A percentile compares a stretch with the other conserved stretches of the same genome.
Evolutionary conservation across 1,284 basidiomycete genomes (phyloP).

Genomic region (Hortiboletus rubellus): DNA sequence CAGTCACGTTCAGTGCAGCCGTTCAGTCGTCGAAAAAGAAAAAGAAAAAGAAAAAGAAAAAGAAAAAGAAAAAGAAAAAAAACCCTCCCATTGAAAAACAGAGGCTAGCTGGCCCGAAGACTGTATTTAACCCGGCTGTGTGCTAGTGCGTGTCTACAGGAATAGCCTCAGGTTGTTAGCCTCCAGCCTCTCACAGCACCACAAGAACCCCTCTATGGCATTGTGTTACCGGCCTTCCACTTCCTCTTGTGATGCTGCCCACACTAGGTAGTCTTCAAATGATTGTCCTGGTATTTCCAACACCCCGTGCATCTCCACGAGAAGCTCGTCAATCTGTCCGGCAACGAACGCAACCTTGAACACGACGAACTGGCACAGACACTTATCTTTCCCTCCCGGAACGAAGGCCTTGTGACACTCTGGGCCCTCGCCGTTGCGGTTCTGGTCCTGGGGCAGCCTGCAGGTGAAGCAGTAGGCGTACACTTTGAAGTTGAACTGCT

Average conservation of each 20-base stretch:
- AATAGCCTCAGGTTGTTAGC: neutral
- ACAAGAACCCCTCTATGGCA: neutral
- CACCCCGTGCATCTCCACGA: neutral
- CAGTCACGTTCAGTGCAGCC: too few relatives aligned
- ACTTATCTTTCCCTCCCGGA: neutral
- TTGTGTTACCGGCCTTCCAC: neutral
- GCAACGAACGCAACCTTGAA: neutral
- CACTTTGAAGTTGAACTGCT: neutral
- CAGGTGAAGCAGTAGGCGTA: neutral
- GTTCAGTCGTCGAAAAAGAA: too few relatives aligned
- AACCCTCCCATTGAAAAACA: too few relatives aligned
- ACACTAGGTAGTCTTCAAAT: neutral
- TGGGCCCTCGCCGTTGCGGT: neutral
- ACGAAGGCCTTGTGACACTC: neutral
- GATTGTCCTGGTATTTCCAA: neutral
- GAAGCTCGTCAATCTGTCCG: neutral
- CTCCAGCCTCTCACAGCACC: neutral
- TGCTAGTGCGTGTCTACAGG: neutral
- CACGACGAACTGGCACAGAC: neutral
- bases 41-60: too few relatives aligned
- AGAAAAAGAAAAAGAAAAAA: too few relatives aligned
- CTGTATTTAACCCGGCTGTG: too few relatives aligned
- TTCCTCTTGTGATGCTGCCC: neutral
- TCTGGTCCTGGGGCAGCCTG: neutral
- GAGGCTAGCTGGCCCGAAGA: too few relatives aligned